Base-by-base conservation (phyloP, 352 stramenopile genomes). In the Globisporangium cystogenes region DNA sequence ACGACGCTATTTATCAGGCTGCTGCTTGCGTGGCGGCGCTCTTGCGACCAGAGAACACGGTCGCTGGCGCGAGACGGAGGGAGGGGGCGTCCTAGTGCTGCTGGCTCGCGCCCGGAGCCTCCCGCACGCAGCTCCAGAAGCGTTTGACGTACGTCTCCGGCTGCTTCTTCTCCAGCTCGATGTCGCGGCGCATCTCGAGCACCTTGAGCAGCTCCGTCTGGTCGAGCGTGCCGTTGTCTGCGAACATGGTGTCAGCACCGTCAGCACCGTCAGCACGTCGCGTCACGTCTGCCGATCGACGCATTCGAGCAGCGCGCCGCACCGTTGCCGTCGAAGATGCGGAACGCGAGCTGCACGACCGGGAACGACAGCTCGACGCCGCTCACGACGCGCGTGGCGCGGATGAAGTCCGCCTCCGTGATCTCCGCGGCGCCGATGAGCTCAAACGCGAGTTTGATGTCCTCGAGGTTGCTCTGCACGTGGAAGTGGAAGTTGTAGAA, bases 371-470 rank as follows among this genome's bases (percentile, higher is more conserved):
- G 57, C 49, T 87, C 76, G 15, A 86, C 75, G 39, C 74, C 74
- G 41, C 64, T 86, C 20, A 89, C 81, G 48, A 91, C 65, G 16
- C 65, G 75, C 14, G 71, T 64, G 1, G 81, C 81, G 26, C 70
- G 75, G 51, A 89, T 85, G 59, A 91, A 91, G 37, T 91, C 77
- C 10, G 69, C 67, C 72, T 89, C 81, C 11, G 71, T 89, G 60
- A 89, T 84, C 56, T 89, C 81, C 0, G 81, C 70, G 2, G 61
- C 66, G 29, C 67, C 72, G 2, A 64, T 83, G 23, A 91, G 70
- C 41, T 91, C 81, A 47, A 89, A 87, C 12, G 70, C 74, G 26
- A 87, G 58, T 53, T 87, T 80, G 64, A 91, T 91, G 48, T 87
- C 77, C 12, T 70, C 61, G 56, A 91, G 61, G 39, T 89, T 67